Evolutionary conservation across 2,329 filamentous ascomycete species (phyloP).

Genomic region (Alternaria arbusti): DNA sequence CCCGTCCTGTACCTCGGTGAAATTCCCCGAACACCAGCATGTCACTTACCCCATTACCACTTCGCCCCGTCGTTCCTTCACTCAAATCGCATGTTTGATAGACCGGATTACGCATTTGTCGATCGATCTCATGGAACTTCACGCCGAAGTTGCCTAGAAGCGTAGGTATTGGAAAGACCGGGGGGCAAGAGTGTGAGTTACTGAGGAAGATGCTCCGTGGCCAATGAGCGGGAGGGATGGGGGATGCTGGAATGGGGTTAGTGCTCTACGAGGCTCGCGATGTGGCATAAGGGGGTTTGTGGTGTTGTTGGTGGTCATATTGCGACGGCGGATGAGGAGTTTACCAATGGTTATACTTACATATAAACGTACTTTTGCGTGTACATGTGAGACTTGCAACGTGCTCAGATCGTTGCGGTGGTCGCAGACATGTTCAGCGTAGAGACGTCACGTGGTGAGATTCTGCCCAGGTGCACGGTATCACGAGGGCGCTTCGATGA

Average conservation of each 20-base stretch:
- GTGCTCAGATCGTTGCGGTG: background rate
- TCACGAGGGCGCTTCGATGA: background rate
- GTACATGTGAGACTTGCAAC: fast-evolving
- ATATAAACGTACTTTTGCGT: background rate
- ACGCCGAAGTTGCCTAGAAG: background rate
- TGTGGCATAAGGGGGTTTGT: no score
- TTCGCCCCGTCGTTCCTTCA: no score
- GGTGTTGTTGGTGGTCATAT: background rate
- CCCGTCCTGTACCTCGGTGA: background rate
- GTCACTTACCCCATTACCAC: background rate
- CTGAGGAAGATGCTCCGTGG: background rate
- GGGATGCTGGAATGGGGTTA: background rate
- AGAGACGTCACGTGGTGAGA: background rate
- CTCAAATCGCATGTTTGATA: background rate
- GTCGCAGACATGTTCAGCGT: background rate
- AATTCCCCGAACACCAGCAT: background rate
- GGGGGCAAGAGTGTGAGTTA: background rate
- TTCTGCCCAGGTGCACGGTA: background rate
- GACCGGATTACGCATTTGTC: background rate
- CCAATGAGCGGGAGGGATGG: background rate
- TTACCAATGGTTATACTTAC: no score
- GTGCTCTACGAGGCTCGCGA: no score
- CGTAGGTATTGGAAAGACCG: fast-evolving
- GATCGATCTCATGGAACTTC: background rate
- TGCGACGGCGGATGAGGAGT: no score